Evolutionary conservation across 495 filamentous ascomycete species (phyloP), one percentile per base, ranked within the genome.

Genomic region (Paragyromitra xinjiangensis): DNA sequence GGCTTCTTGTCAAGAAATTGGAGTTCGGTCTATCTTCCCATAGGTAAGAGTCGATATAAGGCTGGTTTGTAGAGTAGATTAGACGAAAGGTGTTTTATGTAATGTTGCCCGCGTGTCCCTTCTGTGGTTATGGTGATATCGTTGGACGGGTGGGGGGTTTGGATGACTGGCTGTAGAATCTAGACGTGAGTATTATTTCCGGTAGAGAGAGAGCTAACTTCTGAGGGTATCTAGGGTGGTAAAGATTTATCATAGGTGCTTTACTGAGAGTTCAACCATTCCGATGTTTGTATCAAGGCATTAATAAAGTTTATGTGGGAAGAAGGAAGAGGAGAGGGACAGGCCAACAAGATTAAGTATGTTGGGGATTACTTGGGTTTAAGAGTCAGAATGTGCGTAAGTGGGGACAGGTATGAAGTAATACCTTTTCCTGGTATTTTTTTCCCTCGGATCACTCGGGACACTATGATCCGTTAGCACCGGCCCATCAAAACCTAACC

Each of bases 401-500:
- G 64, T 44, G 63, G 63, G 63, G 48, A 48, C 14, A 34, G 29
- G 61, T 42, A n/a, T n/a, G 14, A 42, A 40, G 37, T 45, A 48
- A 37, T 67, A 12, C 44, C 44, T 12, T 50, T 53, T 51, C 16
- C 55, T 37, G 26, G 56, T 61, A 39, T 16, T 61, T n/a, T 40
- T 42, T 26, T n/a, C 64, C 44, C 65, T 44, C 70, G 68, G 68
- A 71, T 53, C n/a, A 63, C 55, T 62, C 68, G 48, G 69, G 53
- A 44, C 44, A 64, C 45, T 24, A 26, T 22, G 64, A 29, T 16
- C 22, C 22, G 42, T 16, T 29, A 50, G 26, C 16, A 37, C 14
- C 22, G 2, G 7, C 48, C 26, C n/a, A 34, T 67, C 53, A 67
- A 22, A 51, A 29, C 50, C 29, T 68, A 56, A 53, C 64, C 34